Conservation (phyloP, 2,329 filamentous ascomycete species). For the Pezicula radicicola region DNA sequence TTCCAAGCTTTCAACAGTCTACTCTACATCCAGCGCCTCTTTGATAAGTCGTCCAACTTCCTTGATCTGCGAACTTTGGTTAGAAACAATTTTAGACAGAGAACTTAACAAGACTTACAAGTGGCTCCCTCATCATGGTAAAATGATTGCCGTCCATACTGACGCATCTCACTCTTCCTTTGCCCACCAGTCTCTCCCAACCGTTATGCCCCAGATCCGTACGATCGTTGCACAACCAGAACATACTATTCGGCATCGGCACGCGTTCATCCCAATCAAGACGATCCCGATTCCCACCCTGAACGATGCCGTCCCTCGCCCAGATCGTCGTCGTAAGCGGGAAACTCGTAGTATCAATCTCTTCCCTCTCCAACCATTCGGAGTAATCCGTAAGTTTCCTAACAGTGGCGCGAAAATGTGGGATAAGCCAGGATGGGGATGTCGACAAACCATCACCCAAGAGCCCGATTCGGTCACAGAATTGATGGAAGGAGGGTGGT, state of each 20-base stretch:
- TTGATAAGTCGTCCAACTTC: too few species aligned
- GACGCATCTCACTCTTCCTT: conserved; percentile 9
- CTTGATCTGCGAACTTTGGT: too few species aligned
- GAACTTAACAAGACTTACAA: conserved; percentile 9
- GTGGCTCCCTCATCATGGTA: conserved; percentile 19
- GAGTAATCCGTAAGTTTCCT: conserved; percentile 56
- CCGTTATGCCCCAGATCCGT: conserved; percentile 60
- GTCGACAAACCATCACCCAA: conserved; percentile 34
- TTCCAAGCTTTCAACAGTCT: too few species aligned
- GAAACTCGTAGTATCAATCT: conserved; percentile 41
- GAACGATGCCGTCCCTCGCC: conserved; percentile 73
- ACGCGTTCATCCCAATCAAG: conserved; percentile 56
- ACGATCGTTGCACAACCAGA: conserved; percentile 70
- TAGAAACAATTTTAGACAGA: too few species aligned
- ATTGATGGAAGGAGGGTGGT: conserved; percentile 47
- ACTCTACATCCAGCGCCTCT: too few species aligned
- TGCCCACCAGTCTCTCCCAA: conserved; percentile 42
- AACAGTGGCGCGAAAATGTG: conserved; percentile 59
- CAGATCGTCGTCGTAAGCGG: conserved; percentile 63
- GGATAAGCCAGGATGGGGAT: conserved; percentile 55
- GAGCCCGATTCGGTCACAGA: conserved; percentile 69
- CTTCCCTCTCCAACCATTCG: conserved; percentile 30
- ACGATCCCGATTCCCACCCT: conserved; percentile 24
- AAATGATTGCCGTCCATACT: conserved; percentile 19
- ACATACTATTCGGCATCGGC: conserved; percentile 42